Percentiles rank a stretch among this genome's conserved stretches.
Conservation (phyloP, 768 basidiomycete genomes). For the Albatrellus ellisii region DNA sequence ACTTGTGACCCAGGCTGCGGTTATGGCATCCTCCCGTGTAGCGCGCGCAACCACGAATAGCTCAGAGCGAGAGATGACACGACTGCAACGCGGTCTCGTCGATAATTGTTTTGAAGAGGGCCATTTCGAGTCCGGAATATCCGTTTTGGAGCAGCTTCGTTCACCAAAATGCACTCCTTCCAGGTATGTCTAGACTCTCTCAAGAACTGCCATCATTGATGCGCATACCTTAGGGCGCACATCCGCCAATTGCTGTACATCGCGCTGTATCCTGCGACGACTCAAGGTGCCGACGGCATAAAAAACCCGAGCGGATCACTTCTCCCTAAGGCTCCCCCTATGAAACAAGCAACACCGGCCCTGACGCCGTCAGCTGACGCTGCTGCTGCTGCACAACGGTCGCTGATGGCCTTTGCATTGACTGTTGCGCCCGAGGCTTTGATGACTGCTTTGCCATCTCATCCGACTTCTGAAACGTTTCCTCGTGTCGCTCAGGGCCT, state of each 20-base stretch:
- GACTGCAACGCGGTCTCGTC: constrained; percentile 29
- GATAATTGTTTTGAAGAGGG: constrained; percentile 69
- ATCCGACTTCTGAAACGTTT: constrained; percentile 5
- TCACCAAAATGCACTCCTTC: constrained; percentile 44
- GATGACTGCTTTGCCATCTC: constrained; percentile 12
- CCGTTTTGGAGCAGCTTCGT: constrained; percentile 47
- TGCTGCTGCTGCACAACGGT: constrained; percentile 9
- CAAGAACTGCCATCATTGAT: no score
- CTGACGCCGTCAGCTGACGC: constrained; percentile 5
- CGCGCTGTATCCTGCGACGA: constrained; percentile 11
- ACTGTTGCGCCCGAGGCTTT: constrained; percentile 10
- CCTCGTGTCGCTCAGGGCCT: background rate
- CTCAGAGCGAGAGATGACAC: constrained; percentile 1
- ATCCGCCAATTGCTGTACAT: constrained; percentile 14
- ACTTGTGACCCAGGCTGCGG: no score
- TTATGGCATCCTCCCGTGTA: no score
- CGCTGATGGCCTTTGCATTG: constrained; percentile 10
- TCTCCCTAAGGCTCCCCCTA: constrained; percentile 8
- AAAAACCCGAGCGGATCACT: no score
- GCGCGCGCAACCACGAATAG: background rate
- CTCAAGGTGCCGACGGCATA: no score
- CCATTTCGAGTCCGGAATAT: constrained; percentile 58
- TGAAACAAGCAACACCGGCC: constrained; percentile 11
- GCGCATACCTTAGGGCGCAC: constrained; percentile 9
- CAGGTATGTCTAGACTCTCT: constrained; percentile 23